phyloP scores from a whole-genome alignment of 306 rosid genomes.

The Acacia acuminata region DNA sequence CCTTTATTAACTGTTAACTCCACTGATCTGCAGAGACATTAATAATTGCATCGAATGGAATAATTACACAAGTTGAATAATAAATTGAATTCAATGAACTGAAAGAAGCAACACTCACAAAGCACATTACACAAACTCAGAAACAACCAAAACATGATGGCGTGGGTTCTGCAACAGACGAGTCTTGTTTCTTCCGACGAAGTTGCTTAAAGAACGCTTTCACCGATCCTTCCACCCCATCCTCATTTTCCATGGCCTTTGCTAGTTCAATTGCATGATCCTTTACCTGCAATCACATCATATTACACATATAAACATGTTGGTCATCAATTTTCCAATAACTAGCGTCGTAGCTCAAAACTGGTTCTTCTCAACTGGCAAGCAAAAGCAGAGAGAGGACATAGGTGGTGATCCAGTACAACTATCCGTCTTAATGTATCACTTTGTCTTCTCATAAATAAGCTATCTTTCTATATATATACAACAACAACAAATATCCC shows the following conservation, averaged over 20 bases:
- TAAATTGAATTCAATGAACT: constrained; percentile 1
- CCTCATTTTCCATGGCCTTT: constrained; percentile 91
- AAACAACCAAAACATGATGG: constrained; percentile 85
- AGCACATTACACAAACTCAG: neutral
- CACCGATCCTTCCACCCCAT: constrained; percentile 96
- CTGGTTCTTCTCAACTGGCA: neutral
- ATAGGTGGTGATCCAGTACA: neutral
- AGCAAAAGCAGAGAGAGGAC: neutral
- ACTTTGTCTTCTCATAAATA: neutral
- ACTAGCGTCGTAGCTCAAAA: neutral
- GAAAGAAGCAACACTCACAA: neutral
- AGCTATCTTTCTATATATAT: neutral
- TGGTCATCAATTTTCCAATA: neutral
- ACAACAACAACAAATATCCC: too few relatives aligned
- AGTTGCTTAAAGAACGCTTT: constrained; percentile 95
- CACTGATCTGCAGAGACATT: neutral
- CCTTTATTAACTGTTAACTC: neutral
- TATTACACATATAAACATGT: constrained; percentile 16
- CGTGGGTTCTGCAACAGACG: constrained; percentile 43
- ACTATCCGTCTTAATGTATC: neutral
- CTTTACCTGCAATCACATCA: constrained; percentile 65
- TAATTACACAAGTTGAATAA: constrained; percentile 1
- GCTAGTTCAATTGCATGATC: constrained; percentile 76
- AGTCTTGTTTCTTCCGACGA: constrained; percentile 52
- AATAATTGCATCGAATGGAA: neutral